A percentile compares a stretch with the other conserved stretches of the same genome.
These are phyloP conservation scores for Quercus cerris DNA, from an alignment of 306 rosid species.

Conservation along the genomic window DNA sequence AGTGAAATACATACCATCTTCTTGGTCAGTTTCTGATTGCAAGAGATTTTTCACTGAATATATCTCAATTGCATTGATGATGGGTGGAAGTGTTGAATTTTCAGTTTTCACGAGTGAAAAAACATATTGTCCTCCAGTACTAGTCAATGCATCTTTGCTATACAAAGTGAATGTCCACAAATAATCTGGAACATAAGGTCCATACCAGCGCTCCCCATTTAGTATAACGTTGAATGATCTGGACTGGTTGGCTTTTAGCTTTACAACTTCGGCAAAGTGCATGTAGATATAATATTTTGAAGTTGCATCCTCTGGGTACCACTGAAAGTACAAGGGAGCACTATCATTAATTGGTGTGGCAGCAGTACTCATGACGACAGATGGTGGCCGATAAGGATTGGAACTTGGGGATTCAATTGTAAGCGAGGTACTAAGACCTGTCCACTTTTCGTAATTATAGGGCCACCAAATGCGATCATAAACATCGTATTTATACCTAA, in stretches of 20 bases:
- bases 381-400: constrained; percentile 16
- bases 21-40: constrained; percentile 26
- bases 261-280: constrained; percentile 32
- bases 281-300: constrained; percentile 3
- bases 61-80: constrained; percentile 38
- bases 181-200: background rate
- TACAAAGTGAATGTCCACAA: fast-evolving
- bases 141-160: background rate
- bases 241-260: constrained; percentile 14
- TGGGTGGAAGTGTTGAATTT: constrained; percentile 41
- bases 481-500: constrained; percentile 37
- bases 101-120: constrained; percentile 2
- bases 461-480: constrained; percentile 30
- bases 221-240: constrained; percentile 21
- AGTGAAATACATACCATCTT: constrained; percentile 28
- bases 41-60: constrained; percentile 9
- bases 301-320: background rate
- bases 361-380: constrained; percentile 35
- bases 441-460: background rate
- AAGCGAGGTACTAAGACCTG: constrained; percentile 7
- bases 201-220: constrained; percentile 3
- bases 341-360: constrained; percentile 6
- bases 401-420: background rate
- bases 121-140: background rate
- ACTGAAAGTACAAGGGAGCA: background rate